Base-by-base conservation (phyloP, 805 yeast genomes). In the Kluyveromyces aestuarii region DNA sequence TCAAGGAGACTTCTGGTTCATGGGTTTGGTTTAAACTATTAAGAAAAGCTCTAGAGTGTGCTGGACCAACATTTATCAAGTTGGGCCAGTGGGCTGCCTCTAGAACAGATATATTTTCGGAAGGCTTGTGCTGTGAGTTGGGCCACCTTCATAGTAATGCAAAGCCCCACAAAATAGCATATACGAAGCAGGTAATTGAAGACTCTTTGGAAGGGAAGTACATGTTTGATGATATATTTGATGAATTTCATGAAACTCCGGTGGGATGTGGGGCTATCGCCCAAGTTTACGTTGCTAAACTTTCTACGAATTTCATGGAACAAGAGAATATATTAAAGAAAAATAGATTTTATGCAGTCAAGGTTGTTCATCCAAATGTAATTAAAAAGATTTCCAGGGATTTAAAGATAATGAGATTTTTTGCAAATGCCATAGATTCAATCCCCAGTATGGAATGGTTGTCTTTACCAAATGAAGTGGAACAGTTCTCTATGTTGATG, bases 41-140 rank as follows among this genome's bases (percentile, higher is more conserved):
- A 18, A 73, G 87, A 44, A 65, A 76, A 62, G 70, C 84, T 1
- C 79, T 93, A 50, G 96, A 91, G 64, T 52, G 71, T 16, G 96
- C 96, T 0, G 99, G 99, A 0, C 96, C 98, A 2, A 84, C 96
- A 3, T 93, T 85, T 62, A 81, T 85, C 49, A 85, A 87, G 65
- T 75, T 93, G 49, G 99, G 98, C 3, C 99, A 93, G 70, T 93
- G 99, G 99, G 99, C 99, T 0, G 97, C 97, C 2, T 85, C 96
- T 10, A 77, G 99, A 65, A 87, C 95, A 0, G 99, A 93, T 67
- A 84, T 93, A 35, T 91, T 93, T 68, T 84, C 96, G 2, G 71
- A 69, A 43, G 86, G 77, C 39, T 68, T 91, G 65, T 91, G 98
- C 63, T 77, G 78, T 19, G 89, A 86, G 59, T 68, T 93, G 56